Evolutionary conservation across 1,139 yeast genomes (phyloP).

Genomic region (Yarrowia galli): DNA sequence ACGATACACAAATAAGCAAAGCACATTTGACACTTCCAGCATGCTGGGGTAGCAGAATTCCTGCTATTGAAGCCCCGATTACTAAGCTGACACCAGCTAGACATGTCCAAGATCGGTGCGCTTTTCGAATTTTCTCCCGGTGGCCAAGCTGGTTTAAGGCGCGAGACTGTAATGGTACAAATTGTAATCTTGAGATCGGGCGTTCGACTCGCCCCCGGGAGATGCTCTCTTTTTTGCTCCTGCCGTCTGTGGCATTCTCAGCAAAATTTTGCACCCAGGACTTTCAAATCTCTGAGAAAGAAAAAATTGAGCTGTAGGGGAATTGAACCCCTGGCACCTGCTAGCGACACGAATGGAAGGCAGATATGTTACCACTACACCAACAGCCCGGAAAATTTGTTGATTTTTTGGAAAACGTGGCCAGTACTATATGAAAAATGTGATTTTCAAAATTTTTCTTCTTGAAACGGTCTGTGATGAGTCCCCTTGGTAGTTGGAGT

Average conservation of each 20-base stretch:
- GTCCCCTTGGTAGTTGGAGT: too few relatives aligned
- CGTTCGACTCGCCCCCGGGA: constrained; percentile 37
- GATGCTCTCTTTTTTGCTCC: constrained; percentile 1
- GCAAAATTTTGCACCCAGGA: not conserved
- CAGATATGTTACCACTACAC: constrained; percentile 35
- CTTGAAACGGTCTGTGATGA: too few relatives aligned
- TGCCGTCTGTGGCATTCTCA: not conserved
- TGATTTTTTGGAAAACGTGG: not conserved
- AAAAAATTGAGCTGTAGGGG: constrained; percentile 28
- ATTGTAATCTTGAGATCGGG: constrained; percentile 34
- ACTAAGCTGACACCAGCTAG: not conserved
- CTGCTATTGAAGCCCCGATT: not conserved
- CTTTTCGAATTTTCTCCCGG: constrained; percentile 18
- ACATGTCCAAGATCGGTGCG: not conserved
- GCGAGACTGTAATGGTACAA: constrained; percentile 32
- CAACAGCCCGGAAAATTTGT: constrained; percentile 3
- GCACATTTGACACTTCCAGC: not conserved
- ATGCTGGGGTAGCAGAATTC: not conserved
- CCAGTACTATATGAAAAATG: not conserved
- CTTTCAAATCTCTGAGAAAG: not conserved
- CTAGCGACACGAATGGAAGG: constrained; percentile 20
- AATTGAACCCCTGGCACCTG: constrained; percentile 34
- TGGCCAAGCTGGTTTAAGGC: constrained; percentile 36
- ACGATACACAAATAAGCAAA: too few relatives aligned
- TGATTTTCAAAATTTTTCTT: not conserved